phyloP scores from a whole-genome alignment of 345 rosid genomes.

The Eucalyptus urophylla region DNA sequence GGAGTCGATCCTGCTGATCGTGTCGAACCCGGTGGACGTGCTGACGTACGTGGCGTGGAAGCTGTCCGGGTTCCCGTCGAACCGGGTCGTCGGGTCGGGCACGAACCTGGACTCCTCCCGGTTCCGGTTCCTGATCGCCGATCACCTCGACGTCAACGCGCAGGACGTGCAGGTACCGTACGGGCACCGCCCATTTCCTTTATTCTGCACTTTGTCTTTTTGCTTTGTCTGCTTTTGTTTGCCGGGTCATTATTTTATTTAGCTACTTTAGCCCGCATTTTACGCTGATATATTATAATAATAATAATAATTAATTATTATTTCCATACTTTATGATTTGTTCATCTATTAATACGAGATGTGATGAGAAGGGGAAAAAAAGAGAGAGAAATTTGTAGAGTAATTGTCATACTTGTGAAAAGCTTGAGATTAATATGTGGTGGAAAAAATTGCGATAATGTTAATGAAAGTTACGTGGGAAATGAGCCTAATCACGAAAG shows the following conservation, averaged over 20 bases:
- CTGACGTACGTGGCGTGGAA: slow-evolving; percentile 88
- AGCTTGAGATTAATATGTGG: background rate
- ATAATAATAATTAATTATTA: background rate
- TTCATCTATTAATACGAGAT: background rate
- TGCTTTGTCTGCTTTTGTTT: background rate
- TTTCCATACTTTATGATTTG: background rate
- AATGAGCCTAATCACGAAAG: background rate
- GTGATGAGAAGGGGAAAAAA: background rate
- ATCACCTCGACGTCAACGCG: slow-evolving; percentile 87
- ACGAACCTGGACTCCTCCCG: slow-evolving; percentile 87
- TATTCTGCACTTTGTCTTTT: background rate
- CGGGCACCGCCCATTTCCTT: background rate
- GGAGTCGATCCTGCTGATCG: slow-evolving; percentile 52
- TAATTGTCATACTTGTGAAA: background rate
- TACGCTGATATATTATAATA: background rate
- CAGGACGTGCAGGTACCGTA: slow-evolving; percentile 82
- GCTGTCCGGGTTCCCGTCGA: slow-evolving; percentile 71
- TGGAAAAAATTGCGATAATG: background rate
- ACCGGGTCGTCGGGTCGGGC: slow-evolving; percentile 80
- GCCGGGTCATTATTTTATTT: background rate
- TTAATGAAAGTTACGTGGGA: background rate
- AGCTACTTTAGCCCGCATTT: background rate
- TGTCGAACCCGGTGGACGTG: slow-evolving; percentile 85
- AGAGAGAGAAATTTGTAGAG: background rate
- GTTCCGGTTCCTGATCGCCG: slow-evolving; percentile 75